Evolutionary conservation across 139 green algal genomes (phyloP), one percentile per base, ranked within the genome.

Genomic region (Chlamydomonas eustigma): DNA sequence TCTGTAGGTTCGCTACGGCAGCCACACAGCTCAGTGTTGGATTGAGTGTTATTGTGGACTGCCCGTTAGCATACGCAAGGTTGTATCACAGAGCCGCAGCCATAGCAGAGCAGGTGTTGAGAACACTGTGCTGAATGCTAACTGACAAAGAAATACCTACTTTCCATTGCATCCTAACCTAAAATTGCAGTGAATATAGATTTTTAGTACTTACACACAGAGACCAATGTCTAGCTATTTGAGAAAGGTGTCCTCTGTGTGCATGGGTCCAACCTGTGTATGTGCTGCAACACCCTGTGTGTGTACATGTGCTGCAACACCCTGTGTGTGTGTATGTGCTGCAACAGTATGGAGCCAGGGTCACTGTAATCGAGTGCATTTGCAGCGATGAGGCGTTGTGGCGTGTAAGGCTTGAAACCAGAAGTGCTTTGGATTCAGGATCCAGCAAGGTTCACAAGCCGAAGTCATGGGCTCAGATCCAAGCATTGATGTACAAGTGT

Each of bases 11-110:
- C 31, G 30, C 51, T 2, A 39, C 82, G 32, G 86, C 80, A 1
- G 67, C 36, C 24, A 82, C 25, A 5, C 89, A 95, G 79, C 72
- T 95, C 28, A 12, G 3, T 1, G 52, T 82, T 34, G 86, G 85
- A 0, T 32, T 91, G 1, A 71, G 36, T 5, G 76, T 83, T 0
- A 76, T 93, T 1, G 65, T 96, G 1, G 91, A 96, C 77, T 93
- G 83, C 70, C 91, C 91, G 4, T 74, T 96, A 34, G 79, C 90
- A 0, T 65, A 85, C 1, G 25, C 73, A 2, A 37, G 83, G 44
- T 78, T 96, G 8, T 94, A 88, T 67, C 33, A 90, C 4, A 4
- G 70, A 4, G 89, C 81, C 0, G 39, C 28, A 4, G 24, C 18
- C 0, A 3, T 92, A 18, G 86, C 84, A 2, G 6, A 34, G 2